These are phyloP conservation scores for Saprolegnia parasitica DNA, from an alignment of 352 stramenopile genomes.

Conservation along the genomic window DNA sequence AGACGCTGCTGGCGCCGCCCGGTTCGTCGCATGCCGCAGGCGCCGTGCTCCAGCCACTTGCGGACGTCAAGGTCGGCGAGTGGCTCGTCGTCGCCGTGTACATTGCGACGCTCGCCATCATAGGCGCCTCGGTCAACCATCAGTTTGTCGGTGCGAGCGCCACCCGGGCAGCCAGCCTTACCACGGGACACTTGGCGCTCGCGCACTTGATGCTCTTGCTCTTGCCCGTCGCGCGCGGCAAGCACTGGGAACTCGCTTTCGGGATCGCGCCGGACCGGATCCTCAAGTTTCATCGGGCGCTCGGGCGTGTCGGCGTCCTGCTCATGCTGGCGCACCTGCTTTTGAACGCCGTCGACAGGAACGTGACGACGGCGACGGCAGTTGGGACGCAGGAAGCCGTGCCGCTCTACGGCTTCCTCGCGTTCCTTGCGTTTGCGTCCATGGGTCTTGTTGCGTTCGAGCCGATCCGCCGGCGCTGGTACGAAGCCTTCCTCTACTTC, in stretches of 20 bases:
- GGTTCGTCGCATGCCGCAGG: constrained; percentile 43
- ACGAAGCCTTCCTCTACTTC: constrained; percentile 71
- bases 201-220: constrained; percentile 80
- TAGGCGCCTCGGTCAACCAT: constrained; percentile 36
- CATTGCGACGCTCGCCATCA: constrained; percentile 41
- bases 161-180: background rate
- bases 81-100: constrained; percentile 64
- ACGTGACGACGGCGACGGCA: constrained; percentile 32
- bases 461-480: constrained; percentile 59
- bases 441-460: constrained; percentile 57
- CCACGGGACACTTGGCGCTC: constrained; percentile 46
- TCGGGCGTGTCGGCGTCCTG: constrained; percentile 56
- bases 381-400: constrained; percentile 43
- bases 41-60: constrained; percentile 50
- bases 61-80: constrained; percentile 58
- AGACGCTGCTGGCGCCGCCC: constrained; percentile 46
- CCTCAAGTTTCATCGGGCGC: constrained; percentile 80
- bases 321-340: constrained; percentile 59
- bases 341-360: constrained; percentile 40
- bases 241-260: constrained; percentile 63
- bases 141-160: constrained; percentile 39
- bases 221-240: constrained; percentile 51
- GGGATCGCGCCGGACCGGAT: constrained; percentile 75
- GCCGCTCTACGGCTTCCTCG: constrained; percentile 58
- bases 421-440: constrained; percentile 49